Evolutionary conservation across 2,329 filamentous ascomycete genomes (phyloP), one percentile per base, ranked within the genome.

Genomic region (Cytospora schulzeri): DNA sequence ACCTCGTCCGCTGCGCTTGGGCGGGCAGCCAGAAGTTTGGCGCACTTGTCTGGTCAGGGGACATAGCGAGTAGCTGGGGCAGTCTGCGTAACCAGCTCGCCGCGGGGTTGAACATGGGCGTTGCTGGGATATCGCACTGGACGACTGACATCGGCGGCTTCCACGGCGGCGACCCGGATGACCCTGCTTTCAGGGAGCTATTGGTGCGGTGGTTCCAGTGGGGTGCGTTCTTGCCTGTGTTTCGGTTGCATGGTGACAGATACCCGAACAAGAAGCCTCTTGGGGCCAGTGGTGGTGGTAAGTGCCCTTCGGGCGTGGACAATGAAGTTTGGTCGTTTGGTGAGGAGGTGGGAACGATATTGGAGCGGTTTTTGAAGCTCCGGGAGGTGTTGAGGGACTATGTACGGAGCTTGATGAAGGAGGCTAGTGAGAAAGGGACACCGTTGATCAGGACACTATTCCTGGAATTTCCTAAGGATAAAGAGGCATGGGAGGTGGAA

Each of bases 121-220:
- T 90, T 5, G 79, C 85, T 0, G 88, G 88, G 0, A 79, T 90
- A 12, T 82, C 86, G 0, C 89, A 87, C 87, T 90, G 86, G 85
- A 90, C 88, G 0, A 90, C 87, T 0, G 88, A 90, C 69, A 90
- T 90, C 60, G 88, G 88, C 1, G 88, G 88, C 0, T 90, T 91
- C 70, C 87, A 90, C 69, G 87, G 87, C 6, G 88, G 88, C 0
- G 79, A 87, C 66, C 85, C 86, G 0, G 72, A 77, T 1, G 81
- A 88, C 55, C 74, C 77, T 1, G 76, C 70, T 0, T 90, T 90
- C 73, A 78, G 85, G 9, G 88, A 90, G 70, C 75, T 90, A 0
- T 85, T 90, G 64, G 82, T 86, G 1, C 77, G 88, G 2, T 90
- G 88, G 88, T 90, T 90, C 72, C 87, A 90, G 69, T 90, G 87